Evolutionary conservation across 2,329 filamentous ascomycete genomes (phyloP), one percentile per base, ranked within the genome.

Genomic region (Penicillium corylophilum): DNA sequence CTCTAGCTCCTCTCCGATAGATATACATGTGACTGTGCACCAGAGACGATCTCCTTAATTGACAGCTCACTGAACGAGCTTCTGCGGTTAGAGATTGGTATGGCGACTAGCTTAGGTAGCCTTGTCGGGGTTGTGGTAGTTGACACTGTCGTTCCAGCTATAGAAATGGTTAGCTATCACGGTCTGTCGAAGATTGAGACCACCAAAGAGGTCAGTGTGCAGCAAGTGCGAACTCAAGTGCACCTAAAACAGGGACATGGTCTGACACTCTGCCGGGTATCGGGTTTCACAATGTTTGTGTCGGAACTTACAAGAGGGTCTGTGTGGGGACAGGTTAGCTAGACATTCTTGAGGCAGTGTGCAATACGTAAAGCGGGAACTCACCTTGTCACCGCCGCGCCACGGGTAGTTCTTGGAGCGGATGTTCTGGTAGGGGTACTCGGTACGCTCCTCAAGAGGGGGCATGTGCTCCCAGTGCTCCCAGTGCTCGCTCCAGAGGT

Each of bases 381-480:
- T 68, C 62, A 90, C 89, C 89, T 97, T 94, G 80, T 99, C 94
- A 71, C 94, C 94, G 71, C 97, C 82, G 63, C 93, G 92, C 89
- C 89, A 99, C 70, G 84, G 86, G 82, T 78, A 99, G 84, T 96
- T 96, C 87, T 94, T 96, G 74, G 84, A 83, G 73, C 94, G 89
- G 75, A 99, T 89, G 83, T 99, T 99, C 84, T 95, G 90, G 85
- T 95, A 99, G 54, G 91, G 79, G 78, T 97, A 99, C 81, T 97
- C 90, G 68, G 82, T 78, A 71, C 89, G 88, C 79, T 99, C 94
- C 81, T 95, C 90, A 64, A 93, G 81, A 62, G 94, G 89, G 55
- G 88, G 84, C 75, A 89, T 78, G 79, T 97, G 93, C 47, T 75
- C 78, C 84, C 88, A 90, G 82, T 99, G 94, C 78, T 95, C 89